phyloP scores from a whole-genome alignment of 2,329 filamentous ascomycete genomes.

The Penicillium sp. region DNA sequence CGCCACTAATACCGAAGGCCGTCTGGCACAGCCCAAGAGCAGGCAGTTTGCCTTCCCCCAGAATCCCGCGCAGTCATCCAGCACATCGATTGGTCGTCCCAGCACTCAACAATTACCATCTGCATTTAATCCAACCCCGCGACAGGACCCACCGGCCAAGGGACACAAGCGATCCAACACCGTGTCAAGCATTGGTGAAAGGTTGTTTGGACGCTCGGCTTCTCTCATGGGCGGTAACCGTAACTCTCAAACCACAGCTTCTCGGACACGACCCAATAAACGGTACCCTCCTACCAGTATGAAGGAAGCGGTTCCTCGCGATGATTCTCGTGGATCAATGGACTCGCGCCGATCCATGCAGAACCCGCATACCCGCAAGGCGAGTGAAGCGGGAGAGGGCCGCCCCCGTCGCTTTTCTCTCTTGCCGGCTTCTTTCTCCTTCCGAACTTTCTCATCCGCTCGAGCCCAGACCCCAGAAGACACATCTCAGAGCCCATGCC shows the following conservation, averaged over 20 bases:
- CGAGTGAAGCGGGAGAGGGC: slow-evolving; percentile 63
- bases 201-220: slow-evolving; percentile 78
- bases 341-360: slow-evolving; percentile 76
- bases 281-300: slow-evolving; percentile 91
- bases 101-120: slow-evolving; percentile 58
- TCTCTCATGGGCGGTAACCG: slow-evolving; percentile 70
- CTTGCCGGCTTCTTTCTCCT: slow-evolving; percentile 63
- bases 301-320: slow-evolving; percentile 67
- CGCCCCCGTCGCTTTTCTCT: slow-evolving; percentile 72
- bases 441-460: slow-evolving; percentile 64
- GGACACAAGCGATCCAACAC: slow-evolving; percentile 71
- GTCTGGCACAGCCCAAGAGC: slow-evolving; percentile 77
- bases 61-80: slow-evolving; percentile 51
- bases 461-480: slow-evolving; percentile 49
- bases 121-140: slow-evolving; percentile 60
- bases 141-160: slow-evolving; percentile 44
- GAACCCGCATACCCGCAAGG: slow-evolving; percentile 68
- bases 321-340: slow-evolving; percentile 64
- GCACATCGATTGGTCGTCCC: slow-evolving; percentile 60
- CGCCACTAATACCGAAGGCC: slow-evolving; percentile 83
- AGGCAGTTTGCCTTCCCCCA: slow-evolving; percentile 69
- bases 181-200: slow-evolving; percentile 79
- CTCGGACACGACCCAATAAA: slow-evolving; percentile 55
- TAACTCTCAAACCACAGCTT: slow-evolving; percentile 31
- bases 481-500: slow-evolving; percentile 43